Base-by-base conservation (phyloP, 805 yeast species). In the Candida boidinii region DNA sequence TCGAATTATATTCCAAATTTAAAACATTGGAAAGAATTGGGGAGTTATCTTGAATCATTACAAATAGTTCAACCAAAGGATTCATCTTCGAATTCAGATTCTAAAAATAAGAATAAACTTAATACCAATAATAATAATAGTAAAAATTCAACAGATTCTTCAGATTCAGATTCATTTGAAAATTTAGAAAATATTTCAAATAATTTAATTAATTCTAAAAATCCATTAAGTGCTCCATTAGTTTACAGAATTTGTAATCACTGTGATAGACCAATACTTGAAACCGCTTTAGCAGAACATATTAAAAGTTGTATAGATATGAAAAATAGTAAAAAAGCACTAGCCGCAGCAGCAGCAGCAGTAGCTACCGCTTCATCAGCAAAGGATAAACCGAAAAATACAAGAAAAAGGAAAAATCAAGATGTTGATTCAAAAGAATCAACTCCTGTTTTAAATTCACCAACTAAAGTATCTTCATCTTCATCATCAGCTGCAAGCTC, bases 181-280 rank as follows among this genome's bases (percentile, higher is more conserved):
- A n/a, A n/a, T n/a, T n/a, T n/a, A n/a, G n/a, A n/a, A n/a, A n/a
- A n/a, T n/a, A n/a, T n/a, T n/a, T n/a, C n/a, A n/a, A n/a, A n/a
- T n/a, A n/a, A n/a, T n/a, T n/a, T n/a, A n/a, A 26, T 29, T 25
- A 42, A 38, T 14, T 39, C 40, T 16, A 49, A 37, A 16, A 54
- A 53, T 30, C 72, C 73, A 4, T 48, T 70, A 16, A 46, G 46
- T 11, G 52, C 53, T 10, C 61, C 64, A 1, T 29, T 67, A 4
- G 57, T 58, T 20, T 70, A 70, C 39, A 50, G 70, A 25, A 60
- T 67, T 30, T 70, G 77, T 46, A 68, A 64, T 32, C 50, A 51
- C 31, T 70, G 77, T 44, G 58, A 58, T 28, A 56, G 63, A 33
- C 76, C 76, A 2, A 54, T 70, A 2, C 43, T 68, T 16, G 60